Percentiles rank a stretch among this genome's conserved stretches.
Conservation (phyloP, 2,329 filamentous ascomycete species). For the Podosphaera xanthii region DNA sequence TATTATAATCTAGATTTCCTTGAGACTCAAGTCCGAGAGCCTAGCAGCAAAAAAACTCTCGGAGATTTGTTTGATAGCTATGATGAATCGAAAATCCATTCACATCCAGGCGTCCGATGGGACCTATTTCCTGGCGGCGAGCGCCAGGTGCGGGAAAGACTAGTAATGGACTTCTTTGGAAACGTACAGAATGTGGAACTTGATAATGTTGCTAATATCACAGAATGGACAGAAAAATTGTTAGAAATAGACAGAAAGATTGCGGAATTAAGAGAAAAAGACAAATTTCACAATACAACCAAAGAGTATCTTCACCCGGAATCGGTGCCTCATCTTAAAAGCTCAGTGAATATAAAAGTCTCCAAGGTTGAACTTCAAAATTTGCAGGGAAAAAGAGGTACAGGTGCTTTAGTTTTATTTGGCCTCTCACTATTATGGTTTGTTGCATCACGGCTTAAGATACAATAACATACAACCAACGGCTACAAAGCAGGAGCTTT, state of each 20-base stretch:
- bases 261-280: slow-evolving; percentile 23
- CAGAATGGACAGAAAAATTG: slow-evolving; percentile 48
- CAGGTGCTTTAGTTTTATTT: slow-evolving; percentile 37
- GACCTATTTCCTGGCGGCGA: slow-evolving; percentile 83
- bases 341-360: slow-evolving; percentile 20
- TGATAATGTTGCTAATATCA: slow-evolving; percentile 27
- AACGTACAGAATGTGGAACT: slow-evolving; percentile 96
- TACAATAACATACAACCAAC: not conserved
- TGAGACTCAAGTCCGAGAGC: slow-evolving; percentile 68
- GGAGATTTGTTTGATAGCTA: slow-evolving; percentile 94
- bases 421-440: slow-evolving; percentile 38
- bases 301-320: slow-evolving; percentile 10
- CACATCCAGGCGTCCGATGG: slow-evolving; percentile 74
- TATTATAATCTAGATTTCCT: slow-evolving; percentile 97
- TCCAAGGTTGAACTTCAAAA: slow-evolving; percentile 41
- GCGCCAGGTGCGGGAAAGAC: slow-evolving; percentile 48
- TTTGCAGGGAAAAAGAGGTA: slow-evolving; percentile 42
- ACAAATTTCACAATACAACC: slow-evolving; percentile 11
- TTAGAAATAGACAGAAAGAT: slow-evolving; percentile 50
- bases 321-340: slow-evolving; percentile 4
- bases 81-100: slow-evolving; percentile 85
- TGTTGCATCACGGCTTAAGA: slow-evolving; percentile 27
- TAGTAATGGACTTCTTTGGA: slow-evolving; percentile 93
- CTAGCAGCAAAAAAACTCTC: slow-evolving; percentile 69
- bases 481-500: not conserved